A percentile compares a stretch with the other conserved stretches of the same genome.
phyloP scores from a whole-genome alignment of 768 basidiomycete species.

The Trametes punicea region DNA sequence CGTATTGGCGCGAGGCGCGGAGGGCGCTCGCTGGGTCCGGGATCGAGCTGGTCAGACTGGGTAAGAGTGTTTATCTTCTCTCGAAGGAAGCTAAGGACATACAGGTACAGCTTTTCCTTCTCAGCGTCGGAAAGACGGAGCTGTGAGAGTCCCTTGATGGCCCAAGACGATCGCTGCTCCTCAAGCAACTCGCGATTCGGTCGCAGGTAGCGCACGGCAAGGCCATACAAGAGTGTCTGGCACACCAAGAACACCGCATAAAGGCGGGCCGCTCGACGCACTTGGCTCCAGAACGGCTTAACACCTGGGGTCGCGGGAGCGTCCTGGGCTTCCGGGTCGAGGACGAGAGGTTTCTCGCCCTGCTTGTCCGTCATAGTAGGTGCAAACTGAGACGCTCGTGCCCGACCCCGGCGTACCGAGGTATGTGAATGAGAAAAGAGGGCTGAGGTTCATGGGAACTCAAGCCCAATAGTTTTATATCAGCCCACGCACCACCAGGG shows the following conservation, averaged over 20 bases:
- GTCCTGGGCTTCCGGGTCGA: constrained; percentile 6
- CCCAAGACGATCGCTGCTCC: not conserved
- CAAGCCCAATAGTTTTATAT: too few species aligned
- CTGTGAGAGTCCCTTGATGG: not conserved
- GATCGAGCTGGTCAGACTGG: constrained; percentile 39
- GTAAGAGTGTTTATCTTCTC: not conserved
- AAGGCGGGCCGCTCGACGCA: not conserved
- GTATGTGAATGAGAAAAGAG: not conserved
- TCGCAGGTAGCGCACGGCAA: not conserved
- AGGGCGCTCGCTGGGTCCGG: constrained; percentile 58
- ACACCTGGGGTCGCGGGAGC: not conserved
- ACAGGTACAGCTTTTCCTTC: constrained; percentile 15
- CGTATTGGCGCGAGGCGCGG: constrained; percentile 53
- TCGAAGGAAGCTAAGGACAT: not conserved
- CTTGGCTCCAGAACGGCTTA: not conserved
- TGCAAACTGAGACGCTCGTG: not conserved
- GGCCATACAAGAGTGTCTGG: not conserved
- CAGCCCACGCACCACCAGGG: too few species aligned
- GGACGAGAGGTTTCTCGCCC: constrained; percentile 2
- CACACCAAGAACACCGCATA: not conserved
- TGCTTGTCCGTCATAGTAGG: constrained; percentile 2
- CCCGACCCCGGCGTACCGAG: not conserved
- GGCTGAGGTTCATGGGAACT: too few species aligned
- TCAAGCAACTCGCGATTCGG: not conserved
- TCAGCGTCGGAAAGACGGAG: not conserved